phyloP scores from a whole-genome alignment of 2,329 filamentous ascomycete genomes.

The Amauroascus verrucosus region DNA sequence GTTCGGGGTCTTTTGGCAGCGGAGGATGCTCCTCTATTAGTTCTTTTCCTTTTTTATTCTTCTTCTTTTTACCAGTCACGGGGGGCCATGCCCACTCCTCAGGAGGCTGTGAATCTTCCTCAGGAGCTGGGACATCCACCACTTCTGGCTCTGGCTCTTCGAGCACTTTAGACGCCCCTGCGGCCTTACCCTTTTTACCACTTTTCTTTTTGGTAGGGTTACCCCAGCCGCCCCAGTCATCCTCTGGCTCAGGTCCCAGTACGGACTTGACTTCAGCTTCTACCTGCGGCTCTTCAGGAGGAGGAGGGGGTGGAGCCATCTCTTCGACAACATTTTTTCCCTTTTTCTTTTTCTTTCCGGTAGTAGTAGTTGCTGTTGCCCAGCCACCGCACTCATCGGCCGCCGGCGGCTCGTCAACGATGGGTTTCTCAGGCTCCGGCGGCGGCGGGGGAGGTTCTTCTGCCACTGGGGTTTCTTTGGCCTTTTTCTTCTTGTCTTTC shows the following conservation, averaged over 20 bases:
- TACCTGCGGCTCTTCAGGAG: constrained; percentile 12
- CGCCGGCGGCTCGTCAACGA: constrained; percentile 27
- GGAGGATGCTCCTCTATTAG: constrained; percentile 28
- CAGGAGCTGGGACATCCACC: neutral
- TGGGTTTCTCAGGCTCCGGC: constrained; percentile 15
- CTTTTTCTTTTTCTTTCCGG: constrained; percentile 21
- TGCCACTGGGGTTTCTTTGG: constrained; percentile 19
- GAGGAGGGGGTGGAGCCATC: constrained; percentile 21
- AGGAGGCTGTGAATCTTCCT: neutral
- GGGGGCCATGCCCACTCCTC: constrained; percentile 25
- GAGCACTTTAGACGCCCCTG: constrained; percentile 19
- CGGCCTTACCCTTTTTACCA: constrained; percentile 42
- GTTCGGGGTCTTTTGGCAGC: neutral
- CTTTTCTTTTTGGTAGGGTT: constrained; percentile 37
- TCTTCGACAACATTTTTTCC: constrained; percentile 24
- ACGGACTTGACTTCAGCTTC: constrained; percentile 16
- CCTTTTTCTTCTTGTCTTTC: constrained; percentile 25
- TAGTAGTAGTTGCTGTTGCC: constrained; percentile 6
- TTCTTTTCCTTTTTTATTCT: constrained; percentile 43
- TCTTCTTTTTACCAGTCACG: constrained; percentile 31
- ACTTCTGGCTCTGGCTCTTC: neutral
- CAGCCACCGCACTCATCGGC: constrained; percentile 28
- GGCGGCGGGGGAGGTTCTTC: constrained; percentile 13
- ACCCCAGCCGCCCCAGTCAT: constrained; percentile 25
- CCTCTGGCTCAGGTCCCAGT: constrained; percentile 18